Conservation (phyloP, 140 eudicot species). For the Eryngium alpinum region DNA sequence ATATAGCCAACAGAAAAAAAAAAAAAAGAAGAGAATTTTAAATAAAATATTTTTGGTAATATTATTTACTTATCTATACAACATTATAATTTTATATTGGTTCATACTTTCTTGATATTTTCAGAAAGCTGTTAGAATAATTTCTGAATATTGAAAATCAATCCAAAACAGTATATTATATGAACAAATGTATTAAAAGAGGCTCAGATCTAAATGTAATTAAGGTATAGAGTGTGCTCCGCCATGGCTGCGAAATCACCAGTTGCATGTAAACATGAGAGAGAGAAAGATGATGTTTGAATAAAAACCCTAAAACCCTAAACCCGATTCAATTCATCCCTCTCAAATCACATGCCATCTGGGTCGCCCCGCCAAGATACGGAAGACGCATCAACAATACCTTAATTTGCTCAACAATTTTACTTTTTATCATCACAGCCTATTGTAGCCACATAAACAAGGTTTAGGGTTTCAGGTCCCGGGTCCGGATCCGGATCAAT, state of each 20-base stretch:
- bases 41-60: too few relatives aligned
- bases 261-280: not conserved
- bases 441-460: not conserved
- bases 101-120: too few relatives aligned
- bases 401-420: not conserved
- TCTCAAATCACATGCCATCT: not conserved
- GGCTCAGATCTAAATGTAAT: conserved; percentile 11
- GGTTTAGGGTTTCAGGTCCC: not conserved
- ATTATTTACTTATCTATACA: too few relatives aligned
- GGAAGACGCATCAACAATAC: conserved; percentile 4
- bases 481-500: too few relatives aligned
- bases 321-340: not conserved
- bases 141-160: too few relatives aligned
- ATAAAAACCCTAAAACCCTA: conserved; percentile 4
- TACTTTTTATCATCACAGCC: not conserved
- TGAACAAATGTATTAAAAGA: too few relatives aligned
- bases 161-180: too few relatives aligned
- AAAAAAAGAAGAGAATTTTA: too few relatives aligned
- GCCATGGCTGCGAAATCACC: conserved; percentile 9
- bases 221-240: conserved; percentile 10
- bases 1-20: too few relatives aligned
- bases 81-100: too few relatives aligned
- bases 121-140: too few relatives aligned
- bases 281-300: not conserved
- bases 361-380: conserved; percentile 10